Evolutionary conservation across 139 green algal species (phyloP).

Genomic region (Micractinium sp.): DNA sequence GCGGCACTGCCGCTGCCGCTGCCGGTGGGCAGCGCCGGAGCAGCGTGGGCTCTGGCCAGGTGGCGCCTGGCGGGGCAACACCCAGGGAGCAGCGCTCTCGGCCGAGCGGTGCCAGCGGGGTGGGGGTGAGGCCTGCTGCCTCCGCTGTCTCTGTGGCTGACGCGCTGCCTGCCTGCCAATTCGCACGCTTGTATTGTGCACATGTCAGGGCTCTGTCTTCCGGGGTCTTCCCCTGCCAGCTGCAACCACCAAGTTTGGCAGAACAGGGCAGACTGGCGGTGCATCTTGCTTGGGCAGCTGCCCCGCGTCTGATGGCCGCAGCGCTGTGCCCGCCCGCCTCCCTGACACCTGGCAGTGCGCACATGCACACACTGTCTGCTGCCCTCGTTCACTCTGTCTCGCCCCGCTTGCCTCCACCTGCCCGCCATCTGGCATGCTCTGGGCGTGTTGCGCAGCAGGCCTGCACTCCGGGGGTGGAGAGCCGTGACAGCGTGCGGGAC

Average conservation of each 20-base stretch:
- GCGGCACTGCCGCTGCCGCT: neutral
- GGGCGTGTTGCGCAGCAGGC: neutral
- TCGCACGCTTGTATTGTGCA: no score
- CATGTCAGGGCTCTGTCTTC: neutral
- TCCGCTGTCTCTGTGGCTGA: neutral
- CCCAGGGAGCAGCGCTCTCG: neutral
- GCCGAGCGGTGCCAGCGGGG: neutral
- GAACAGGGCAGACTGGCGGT: neutral
- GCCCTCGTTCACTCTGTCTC: neutral
- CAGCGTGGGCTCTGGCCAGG: neutral
- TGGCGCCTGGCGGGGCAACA: no score
- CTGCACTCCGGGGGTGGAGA: constrained; percentile 4
- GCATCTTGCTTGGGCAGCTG: no score
- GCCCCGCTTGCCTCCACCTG: neutral
- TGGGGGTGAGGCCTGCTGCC: neutral
- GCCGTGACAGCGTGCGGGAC: constrained; percentile 3
- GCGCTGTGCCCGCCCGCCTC: no score
- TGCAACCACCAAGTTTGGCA: neutral
- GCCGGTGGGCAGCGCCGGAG: neutral
- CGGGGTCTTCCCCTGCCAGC: neutral
- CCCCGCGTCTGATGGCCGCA: neutral
- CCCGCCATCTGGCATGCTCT: no score
- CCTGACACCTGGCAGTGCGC: neutral
- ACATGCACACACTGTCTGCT: neutral
- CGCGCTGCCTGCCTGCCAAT: no score